These are phyloP conservation scores for Hypoxylon sp. DNA, from an alignment of 2,329 filamentous ascomycete genomes.

Conservation along the genomic window DNA sequence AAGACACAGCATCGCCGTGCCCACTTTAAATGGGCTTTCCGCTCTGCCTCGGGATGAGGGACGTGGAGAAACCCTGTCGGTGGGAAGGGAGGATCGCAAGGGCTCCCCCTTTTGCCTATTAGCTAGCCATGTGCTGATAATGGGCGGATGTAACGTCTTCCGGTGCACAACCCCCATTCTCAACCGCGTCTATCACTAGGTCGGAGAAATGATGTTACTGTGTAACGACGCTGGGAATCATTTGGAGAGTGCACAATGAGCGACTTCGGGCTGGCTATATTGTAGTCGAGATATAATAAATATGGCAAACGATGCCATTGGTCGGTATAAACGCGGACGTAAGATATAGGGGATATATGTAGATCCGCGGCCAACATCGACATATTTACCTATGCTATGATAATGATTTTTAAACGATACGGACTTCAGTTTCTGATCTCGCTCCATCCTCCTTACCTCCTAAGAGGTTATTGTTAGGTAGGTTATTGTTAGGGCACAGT, in stretches of 20 bases:
- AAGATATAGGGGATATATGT: not conserved
- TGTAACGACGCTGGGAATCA: not conserved
- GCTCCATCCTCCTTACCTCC: too few species aligned
- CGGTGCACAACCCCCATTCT: not conserved
- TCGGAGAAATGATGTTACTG: not conserved
- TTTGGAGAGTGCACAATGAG: not conserved
- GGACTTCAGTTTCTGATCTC: too few species aligned
- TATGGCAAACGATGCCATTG: not conserved
- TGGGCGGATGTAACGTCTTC: slow-evolving; percentile 27
- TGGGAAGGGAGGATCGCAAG: slow-evolving; percentile 10
- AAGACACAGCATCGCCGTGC: slow-evolving; percentile 5
- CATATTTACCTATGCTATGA: not conserved
- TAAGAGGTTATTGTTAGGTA: too few species aligned
- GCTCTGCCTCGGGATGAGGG: slow-evolving; percentile 9
- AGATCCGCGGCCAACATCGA: not conserved
- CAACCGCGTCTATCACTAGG: not conserved
- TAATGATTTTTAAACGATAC: not conserved
- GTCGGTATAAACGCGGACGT: not conserved
- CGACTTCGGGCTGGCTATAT: not conserved
- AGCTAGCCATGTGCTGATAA: slow-evolving; percentile 17
- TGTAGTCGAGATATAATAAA: not conserved
- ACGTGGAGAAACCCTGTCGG: slow-evolving; percentile 36
- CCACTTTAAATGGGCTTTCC: slow-evolving; percentile 29
- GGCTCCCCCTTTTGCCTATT: slow-evolving; percentile 33
- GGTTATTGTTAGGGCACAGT: too few species aligned